Conservation (phyloP, 192 early-diverging fungal species). For the Coemansia sp. region DNA sequence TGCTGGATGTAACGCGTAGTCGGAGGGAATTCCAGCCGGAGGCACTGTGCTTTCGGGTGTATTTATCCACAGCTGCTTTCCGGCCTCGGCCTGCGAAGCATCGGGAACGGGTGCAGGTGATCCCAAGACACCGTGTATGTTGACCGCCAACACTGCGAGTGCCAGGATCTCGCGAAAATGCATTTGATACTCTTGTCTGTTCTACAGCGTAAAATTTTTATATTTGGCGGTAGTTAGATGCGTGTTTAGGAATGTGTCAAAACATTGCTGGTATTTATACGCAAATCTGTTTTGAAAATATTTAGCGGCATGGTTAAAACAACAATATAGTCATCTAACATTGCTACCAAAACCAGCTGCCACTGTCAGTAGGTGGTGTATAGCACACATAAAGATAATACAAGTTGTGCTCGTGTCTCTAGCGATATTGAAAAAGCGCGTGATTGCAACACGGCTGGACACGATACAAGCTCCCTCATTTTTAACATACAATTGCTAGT, state of each 20-base stretch:
- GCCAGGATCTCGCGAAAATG: not conserved
- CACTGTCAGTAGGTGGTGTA: not conserved
- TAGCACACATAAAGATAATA: not conserved
- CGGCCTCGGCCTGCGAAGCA: constrained; percentile 1
- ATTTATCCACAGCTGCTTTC: constrained; percentile 31
- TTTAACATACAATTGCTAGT: no score
- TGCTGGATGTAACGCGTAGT: constrained; percentile 9
- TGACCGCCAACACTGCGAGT: not conserved
- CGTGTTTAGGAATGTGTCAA: not conserved
- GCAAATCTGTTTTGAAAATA: not conserved
- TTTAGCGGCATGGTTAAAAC: not conserved
- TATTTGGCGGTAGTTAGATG: not conserved
- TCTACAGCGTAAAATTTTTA: not conserved
- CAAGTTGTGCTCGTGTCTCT: not conserved
- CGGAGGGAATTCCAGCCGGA: constrained; percentile 25
- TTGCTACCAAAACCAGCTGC: not conserved
- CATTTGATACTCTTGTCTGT: not conserved
- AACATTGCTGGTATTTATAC: not conserved
- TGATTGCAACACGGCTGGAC: not conserved
- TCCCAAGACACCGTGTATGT: not conserved
- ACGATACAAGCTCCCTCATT: not conserved
- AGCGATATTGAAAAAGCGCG: not conserved
- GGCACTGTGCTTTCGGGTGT: constrained; percentile 22
- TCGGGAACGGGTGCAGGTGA: not conserved
- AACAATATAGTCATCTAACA: not conserved